These are phyloP conservation scores for Fusarium ramigenum DNA, from an alignment of 2,329 filamentous ascomycete genomes.

Conservation along the genomic window DNA sequence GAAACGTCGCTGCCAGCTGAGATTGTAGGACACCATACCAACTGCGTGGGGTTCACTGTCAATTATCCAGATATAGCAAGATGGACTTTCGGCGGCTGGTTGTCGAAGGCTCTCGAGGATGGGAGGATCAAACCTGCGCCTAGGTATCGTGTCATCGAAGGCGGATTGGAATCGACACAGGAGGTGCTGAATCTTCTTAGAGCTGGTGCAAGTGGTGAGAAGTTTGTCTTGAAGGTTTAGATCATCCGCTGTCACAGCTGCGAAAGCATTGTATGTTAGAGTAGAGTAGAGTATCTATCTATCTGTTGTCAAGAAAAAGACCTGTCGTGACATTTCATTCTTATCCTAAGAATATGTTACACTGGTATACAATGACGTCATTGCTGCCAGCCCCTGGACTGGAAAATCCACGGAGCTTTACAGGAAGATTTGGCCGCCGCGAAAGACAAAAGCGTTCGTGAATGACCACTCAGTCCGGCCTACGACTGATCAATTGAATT, in stretches of 20 bases:
- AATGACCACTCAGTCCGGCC: too few species aligned
- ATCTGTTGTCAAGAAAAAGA: too few species aligned
- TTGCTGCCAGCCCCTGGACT: too few species aligned
- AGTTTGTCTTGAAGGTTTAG: background rate
- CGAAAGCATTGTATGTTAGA: too few species aligned
- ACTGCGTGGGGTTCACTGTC: background rate
- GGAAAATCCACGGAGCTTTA: too few species aligned
- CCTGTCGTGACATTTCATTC: too few species aligned
- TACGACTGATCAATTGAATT: too few species aligned
- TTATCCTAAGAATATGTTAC: too few species aligned
- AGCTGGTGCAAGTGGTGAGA: background rate
- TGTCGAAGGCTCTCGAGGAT: accelerated
- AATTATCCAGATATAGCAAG: background rate
- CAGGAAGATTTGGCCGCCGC: too few species aligned
- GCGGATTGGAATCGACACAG: background rate
- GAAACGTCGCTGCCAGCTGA: accelerated
- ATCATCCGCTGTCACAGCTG: background rate
- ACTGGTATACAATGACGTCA: too few species aligned
- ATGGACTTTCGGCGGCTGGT: background rate
- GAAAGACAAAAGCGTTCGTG: too few species aligned
- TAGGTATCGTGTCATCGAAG: background rate
- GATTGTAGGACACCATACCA: background rate
- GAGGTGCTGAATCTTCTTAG: background rate
- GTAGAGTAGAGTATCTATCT: too few species aligned
- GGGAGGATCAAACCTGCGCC: background rate